phyloP scores from a whole-genome alignment of 1,284 basidiomycete species.

The Thecaphora thlaspeos region DNA sequence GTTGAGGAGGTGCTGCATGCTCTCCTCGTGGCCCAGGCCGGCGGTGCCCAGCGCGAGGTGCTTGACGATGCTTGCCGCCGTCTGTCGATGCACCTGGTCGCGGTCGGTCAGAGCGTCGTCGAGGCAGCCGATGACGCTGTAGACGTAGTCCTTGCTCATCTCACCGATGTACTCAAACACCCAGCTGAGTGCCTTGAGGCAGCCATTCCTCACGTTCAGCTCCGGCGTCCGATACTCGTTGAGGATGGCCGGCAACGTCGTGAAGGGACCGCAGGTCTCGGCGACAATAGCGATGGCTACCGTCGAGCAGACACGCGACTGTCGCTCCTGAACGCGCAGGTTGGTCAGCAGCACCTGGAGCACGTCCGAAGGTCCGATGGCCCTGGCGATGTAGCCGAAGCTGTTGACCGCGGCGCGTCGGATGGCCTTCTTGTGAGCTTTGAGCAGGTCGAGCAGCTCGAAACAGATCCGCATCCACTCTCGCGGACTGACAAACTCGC shows the following conservation, averaged over 20 bases:
- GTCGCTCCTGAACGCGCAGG: constrained; percentile 95
- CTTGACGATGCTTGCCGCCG: constrained; percentile 97
- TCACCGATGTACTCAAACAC: constrained; percentile 99
- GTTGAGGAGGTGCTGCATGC: constrained; percentile 95
- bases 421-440: constrained; percentile 99
- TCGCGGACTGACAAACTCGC: constrained; percentile 94
- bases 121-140: constrained; percentile 93
- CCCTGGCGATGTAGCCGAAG: constrained; percentile 99
- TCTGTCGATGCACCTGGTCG: constrained; percentile 96
- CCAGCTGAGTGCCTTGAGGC: constrained; percentile 96
- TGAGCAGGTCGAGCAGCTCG: constrained; percentile 92
- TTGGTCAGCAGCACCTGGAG: constrained; percentile 94
- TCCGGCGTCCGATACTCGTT: constrained; percentile 96
- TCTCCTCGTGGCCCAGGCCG: constrained; percentile 95
- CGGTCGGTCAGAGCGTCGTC: constrained; percentile 97
- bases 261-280: constrained; percentile 97
- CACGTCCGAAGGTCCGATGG: constrained; percentile 97
- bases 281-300: constrained; percentile 82
- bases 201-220: constrained; percentile 97
- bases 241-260: constrained; percentile 95
- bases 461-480: constrained; percentile 99
- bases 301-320: constrained; percentile 96
- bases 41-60: constrained; percentile 95
- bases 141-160: constrained; percentile 96
- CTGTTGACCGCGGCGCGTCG: constrained; percentile 98